These are phyloP conservation scores for Phytopythium helicoides DNA, from an alignment of 352 stramenopile genomes.

Conservation along the genomic window DNA sequence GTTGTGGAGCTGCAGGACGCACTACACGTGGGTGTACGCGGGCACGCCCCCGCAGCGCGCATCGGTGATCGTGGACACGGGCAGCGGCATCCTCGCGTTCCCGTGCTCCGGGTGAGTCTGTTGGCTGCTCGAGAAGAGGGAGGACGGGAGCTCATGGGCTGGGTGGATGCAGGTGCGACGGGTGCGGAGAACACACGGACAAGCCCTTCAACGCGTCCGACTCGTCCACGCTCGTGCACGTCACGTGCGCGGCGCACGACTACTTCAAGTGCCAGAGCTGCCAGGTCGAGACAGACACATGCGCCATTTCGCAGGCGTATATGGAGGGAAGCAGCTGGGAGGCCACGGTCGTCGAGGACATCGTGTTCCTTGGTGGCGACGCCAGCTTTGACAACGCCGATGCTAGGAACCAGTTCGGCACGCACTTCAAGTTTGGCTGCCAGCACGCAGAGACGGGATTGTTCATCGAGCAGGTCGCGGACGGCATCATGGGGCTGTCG, in stretches of 20 bases:
- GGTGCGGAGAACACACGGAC: conserved; percentile 78
- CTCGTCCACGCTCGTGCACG: conserved; percentile 69
- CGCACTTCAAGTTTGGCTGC: conserved; percentile 80
- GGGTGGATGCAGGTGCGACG: conserved; percentile 31
- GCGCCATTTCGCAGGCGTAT: conserved; percentile 75
- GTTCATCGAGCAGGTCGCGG: conserved; percentile 80
- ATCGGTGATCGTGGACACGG: conserved; percentile 83
- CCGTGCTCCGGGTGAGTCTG: conserved; percentile 63
- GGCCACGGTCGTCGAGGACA: conserved; percentile 73
- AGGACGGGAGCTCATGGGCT: no score
- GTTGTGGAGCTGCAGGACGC: conserved; percentile 38
- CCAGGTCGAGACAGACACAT: conserved; percentile 35
- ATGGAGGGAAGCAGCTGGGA: conserved; percentile 87
- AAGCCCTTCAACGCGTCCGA: conserved; percentile 50
- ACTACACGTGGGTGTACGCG: conserved; percentile 85
- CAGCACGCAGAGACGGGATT: conserved; percentile 71
- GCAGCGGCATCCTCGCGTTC: conserved; percentile 76
- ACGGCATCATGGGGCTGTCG: conserved; percentile 83
- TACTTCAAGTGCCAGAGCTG: conserved; percentile 70
- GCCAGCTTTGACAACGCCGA: conserved; percentile 38
- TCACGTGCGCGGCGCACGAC: conserved; percentile 47
- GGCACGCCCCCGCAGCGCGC: conserved; percentile 76
- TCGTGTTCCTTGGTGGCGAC: conserved; percentile 73
- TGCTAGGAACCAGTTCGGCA: conserved; percentile 64
- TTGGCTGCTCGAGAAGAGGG: no score